phyloP scores from a whole-genome alignment of 345 rosid species.

The Pelargonium nanum region DNA sequence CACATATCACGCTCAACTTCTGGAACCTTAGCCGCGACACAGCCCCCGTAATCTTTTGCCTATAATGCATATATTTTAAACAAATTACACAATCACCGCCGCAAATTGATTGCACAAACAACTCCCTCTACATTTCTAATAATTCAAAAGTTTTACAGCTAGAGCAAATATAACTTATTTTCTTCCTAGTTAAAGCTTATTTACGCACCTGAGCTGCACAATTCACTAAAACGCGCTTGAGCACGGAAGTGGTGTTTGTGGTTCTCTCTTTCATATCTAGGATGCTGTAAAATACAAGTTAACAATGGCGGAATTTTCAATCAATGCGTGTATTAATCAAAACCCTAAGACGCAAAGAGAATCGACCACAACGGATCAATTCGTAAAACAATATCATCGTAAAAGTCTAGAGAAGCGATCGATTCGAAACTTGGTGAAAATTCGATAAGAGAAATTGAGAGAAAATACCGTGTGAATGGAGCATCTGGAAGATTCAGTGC shows the following conservation, averaged over 20 bases:
- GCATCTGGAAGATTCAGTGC: not conserved
- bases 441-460: not conserved
- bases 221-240: constrained; percentile 63
- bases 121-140: not conserved
- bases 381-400: not conserved
- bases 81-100: constrained; percentile 2
- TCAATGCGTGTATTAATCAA: no score
- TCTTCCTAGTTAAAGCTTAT: not conserved
- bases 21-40: constrained; percentile 79
- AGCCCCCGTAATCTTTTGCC: constrained; percentile 86
- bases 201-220: constrained; percentile 22
- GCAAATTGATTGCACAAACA: not conserved
- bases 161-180: not conserved
- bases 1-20: constrained; percentile 80
- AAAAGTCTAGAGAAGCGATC: no score
- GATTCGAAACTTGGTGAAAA: not conserved
- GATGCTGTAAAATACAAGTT: constrained; percentile 13
- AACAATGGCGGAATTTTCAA: no score
- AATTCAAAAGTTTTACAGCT: not conserved
- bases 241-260: constrained; percentile 43
- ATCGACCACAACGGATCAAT: not conserved
- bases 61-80: constrained; percentile 18
- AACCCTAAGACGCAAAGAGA: not conserved
- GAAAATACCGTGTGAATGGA: not conserved
- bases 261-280: constrained; percentile 75